phyloP scores from a whole-genome alignment of 2,329 filamentous ascomycete genomes.

The Alternaria atra region DNA sequence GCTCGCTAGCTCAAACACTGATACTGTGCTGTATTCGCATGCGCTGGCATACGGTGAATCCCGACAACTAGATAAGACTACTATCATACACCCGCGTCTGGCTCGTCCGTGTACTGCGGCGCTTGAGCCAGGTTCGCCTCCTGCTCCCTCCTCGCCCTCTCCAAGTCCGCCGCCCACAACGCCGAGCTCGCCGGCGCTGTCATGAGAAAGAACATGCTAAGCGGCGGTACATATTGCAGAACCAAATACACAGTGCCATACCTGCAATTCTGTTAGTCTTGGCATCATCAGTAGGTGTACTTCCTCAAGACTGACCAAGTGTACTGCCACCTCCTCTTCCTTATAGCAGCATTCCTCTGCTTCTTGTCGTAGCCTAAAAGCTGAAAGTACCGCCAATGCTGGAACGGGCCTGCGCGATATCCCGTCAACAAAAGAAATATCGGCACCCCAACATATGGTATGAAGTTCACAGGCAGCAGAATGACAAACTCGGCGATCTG shows the following conservation, averaged over 20 bases:
- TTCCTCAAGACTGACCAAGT: constrained; percentile 67
- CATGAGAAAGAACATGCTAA: constrained; percentile 94
- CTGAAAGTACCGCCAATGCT: constrained; percentile 91
- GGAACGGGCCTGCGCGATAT: constrained; percentile 83
- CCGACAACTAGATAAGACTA: not conserved
- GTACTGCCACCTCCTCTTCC: constrained; percentile 78
- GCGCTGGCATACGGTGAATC: not conserved
- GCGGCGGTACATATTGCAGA: constrained; percentile 84
- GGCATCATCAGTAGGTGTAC: not conserved
- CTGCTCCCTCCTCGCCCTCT: constrained; percentile 54
- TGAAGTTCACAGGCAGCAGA: constrained; percentile 77
- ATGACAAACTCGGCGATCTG: constrained; percentile 85
- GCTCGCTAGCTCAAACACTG: not conserved
- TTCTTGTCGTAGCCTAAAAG: constrained; percentile 77
- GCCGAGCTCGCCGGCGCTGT: constrained; percentile 87
- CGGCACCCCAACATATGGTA: constrained; percentile 83
- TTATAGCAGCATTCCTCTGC: constrained; percentile 75
- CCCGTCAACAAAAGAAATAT: constrained; percentile 90
- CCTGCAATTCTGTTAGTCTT: constrained; percentile 47
- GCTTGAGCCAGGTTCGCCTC: constrained; percentile 30
- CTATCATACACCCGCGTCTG: constrained; percentile 31
- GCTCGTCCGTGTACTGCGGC: constrained; percentile 45
- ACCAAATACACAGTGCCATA: constrained; percentile 88
- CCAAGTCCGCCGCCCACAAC: constrained; percentile 83
- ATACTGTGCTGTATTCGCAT: not conserved